A percentile compares a stretch with the other conserved stretches of the same genome.
Conservation (phyloP, 176 grass and related monocot genomes). For the Phragmites australis region DNA sequence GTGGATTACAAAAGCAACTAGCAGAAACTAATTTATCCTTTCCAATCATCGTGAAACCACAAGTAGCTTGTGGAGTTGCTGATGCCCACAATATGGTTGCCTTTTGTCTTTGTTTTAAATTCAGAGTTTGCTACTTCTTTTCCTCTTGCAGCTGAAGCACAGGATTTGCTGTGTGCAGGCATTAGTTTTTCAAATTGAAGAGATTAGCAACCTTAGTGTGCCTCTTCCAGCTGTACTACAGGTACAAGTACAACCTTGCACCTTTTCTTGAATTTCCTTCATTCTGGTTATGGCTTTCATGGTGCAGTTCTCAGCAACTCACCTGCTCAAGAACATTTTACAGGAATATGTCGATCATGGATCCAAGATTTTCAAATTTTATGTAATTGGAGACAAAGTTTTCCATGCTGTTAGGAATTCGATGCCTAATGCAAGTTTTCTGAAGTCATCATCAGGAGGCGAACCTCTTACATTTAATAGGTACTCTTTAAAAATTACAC, state of each 20-base stretch:
- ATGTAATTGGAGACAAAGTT: slow-evolving; percentile 77
- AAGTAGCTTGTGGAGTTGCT: slow-evolving; percentile 92
- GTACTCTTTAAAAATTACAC: slow-evolving; percentile 25
- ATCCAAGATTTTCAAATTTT: slow-evolving; percentile 88
- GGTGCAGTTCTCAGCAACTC: background rate
- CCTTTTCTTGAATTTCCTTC: slow-evolving; percentile 13
- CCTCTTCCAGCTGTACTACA: slow-evolving; percentile 95
- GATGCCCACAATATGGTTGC: slow-evolving; percentile 97
- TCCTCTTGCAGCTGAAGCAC: slow-evolving; percentile 25
- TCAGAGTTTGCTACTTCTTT: background rate
- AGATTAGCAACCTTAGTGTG: slow-evolving; percentile 66
- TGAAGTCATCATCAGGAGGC: slow-evolving; percentile 54
- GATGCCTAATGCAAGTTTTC: slow-evolving; percentile 85
- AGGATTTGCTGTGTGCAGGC: slow-evolving; percentile 55
- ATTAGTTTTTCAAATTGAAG: slow-evolving; percentile 84
- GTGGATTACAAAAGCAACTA: slow-evolving; percentile 58
- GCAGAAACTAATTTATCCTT: slow-evolving; percentile 68
- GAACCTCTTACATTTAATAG: slow-evolving; percentile 83
- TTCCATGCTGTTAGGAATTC: slow-evolving; percentile 85
- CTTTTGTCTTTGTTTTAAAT: slow-evolving; percentile 14
- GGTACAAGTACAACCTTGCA: slow-evolving; percentile 44
- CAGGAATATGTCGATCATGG: slow-evolving; percentile 97
- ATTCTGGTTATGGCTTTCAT: background rate
- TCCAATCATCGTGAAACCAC: slow-evolving; percentile 92
- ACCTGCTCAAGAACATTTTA: slow-evolving; percentile 24